phyloP scores from a whole-genome alignment of 2,329 filamentous ascomycete species.

The Trichoderma sp. region DNA sequence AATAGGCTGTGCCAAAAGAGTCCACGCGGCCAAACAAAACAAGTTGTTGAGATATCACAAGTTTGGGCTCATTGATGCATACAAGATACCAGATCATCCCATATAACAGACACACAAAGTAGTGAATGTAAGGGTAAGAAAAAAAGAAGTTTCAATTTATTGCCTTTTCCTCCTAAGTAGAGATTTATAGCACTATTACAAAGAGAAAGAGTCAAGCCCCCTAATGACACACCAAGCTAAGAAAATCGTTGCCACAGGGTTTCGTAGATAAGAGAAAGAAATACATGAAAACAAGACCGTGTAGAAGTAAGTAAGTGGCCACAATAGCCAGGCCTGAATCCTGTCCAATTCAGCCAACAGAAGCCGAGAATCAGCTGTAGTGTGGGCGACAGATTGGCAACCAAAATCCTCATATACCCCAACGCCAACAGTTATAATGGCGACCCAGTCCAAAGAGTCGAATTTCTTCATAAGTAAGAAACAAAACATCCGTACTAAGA shows the following conservation, averaged over 20 bases:
- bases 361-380: background rate
- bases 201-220: background rate
- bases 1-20: background rate
- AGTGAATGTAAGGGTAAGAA: background rate
- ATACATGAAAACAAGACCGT: background rate
- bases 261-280: background rate
- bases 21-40: background rate
- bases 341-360: background rate
- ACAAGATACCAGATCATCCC: background rate
- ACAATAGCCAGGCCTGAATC: background rate
- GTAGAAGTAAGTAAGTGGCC: background rate
- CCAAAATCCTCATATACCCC: background rate
- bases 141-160: constrained; percentile 5
- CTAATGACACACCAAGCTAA: background rate
- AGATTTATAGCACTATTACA: background rate
- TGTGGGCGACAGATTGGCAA: background rate
- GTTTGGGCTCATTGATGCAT: background rate
- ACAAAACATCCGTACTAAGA: background rate
- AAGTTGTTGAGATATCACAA: background rate
- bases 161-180: background rate
- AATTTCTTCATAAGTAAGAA: background rate
- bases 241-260: constrained; percentile 2
- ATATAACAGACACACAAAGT: background rate
- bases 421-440: background rate
- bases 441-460: background rate